Evolutionary conservation across 2,329 filamentous ascomycete genomes (phyloP), one percentile per base, ranked within the genome.

Genomic region (Paecilomyces dactylethromorphus): DNA sequence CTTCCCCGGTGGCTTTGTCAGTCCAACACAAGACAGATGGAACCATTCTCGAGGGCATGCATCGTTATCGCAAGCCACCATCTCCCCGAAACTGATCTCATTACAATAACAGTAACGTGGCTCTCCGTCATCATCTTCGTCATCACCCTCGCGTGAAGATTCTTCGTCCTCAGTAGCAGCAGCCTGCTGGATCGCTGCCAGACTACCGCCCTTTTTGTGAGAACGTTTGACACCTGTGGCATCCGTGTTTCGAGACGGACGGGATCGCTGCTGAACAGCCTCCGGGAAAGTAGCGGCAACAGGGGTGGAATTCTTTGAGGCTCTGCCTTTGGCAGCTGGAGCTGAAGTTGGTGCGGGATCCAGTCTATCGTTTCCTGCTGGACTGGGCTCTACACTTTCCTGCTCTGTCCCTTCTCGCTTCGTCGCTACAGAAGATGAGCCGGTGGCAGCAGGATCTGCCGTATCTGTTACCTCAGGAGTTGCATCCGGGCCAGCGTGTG

Each of bases 61-160:
- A 60, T 87, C 83, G 7, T 85, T 86, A 70, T 92, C 90, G 69
- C 89, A 92, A 2, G 87, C 90, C 51, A 92, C 88, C 90, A 92
- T 92, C 75, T 91, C 89, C 21, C 90, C 89, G 69, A 91, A 92
- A 67, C 88, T 91, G 57, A 91, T 86, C 54, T 87, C 84, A 65
- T 91, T 88, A 72, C 90, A 92, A 74, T 90, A 90, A 73, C 90
- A 91, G 72, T 92, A 92, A 13, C 85, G 81, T 39, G 86, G 87
- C 70, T 92, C 89, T 63, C 89, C 85, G 3, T 82, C 84, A 61
- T 88, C 87, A 39, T 81, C 79, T 35, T 88, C 85, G 7, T 86
- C 85, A 12, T 85, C 87, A 1, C 78, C 79, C 24, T 79, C 80
- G 22, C 74, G 68, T 7, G 74, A 67, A 2, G 74, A 74, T 13